Conservation (phyloP, 805 yeast genomes). For the Candida incommunis region DNA sequence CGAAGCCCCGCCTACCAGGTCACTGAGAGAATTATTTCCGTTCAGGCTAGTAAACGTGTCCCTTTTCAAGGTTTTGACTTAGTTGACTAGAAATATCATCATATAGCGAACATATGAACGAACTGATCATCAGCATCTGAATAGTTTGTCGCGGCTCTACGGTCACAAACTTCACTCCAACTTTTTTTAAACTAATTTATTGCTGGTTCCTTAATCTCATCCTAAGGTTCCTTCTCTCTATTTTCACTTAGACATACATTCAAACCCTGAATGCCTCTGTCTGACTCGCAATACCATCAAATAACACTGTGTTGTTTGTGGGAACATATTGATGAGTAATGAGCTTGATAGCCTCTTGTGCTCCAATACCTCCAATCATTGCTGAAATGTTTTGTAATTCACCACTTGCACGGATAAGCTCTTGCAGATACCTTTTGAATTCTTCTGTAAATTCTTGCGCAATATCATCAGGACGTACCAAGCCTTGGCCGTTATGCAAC, state of each 20-base stretch:
- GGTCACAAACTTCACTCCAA: background rate
- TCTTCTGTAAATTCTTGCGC: background rate
- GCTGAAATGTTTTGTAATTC: constrained; percentile 49
- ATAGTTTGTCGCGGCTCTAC: too few relatives aligned
- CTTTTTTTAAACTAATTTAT: background rate
- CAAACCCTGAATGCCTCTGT: background rate
- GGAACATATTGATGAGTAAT: constrained; percentile 74
- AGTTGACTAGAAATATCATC: too few relatives aligned
- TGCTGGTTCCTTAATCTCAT: background rate
- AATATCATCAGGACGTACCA: background rate
- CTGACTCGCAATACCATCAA: constrained; percentile 43
- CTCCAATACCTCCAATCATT: constrained; percentile 69
- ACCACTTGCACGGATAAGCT: constrained; percentile 19
- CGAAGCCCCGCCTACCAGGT: too few relatives aligned
- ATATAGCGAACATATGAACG: too few relatives aligned
- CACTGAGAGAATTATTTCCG: too few relatives aligned
- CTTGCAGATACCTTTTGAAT: constrained; percentile 11
- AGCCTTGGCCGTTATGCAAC: background rate
- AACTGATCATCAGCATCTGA: too few relatives aligned
- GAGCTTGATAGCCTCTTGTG: constrained; percentile 70
- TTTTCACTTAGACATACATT: background rate
- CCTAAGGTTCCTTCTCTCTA: background rate
- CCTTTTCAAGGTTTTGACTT: too few relatives aligned
- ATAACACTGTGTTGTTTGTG: constrained; percentile 51
- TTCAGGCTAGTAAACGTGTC: too few relatives aligned